Base-by-base conservation (phyloP, 2,329 filamentous ascomycete species). In the Ophiognomonia clavigignenti-juglandacearum region DNA sequence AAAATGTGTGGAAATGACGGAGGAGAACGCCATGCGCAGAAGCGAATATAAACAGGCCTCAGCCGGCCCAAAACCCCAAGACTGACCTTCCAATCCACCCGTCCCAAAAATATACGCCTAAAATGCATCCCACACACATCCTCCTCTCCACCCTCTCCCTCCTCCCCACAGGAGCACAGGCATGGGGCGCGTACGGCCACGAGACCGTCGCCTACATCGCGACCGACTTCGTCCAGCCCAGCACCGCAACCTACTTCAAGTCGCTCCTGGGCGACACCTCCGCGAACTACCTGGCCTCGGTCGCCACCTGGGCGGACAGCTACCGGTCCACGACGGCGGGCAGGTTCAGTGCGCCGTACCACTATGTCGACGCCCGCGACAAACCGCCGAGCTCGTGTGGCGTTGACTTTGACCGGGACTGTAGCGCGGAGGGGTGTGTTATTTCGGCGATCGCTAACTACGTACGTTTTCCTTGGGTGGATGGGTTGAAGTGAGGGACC, bases 331-430 rank as follows among this genome's bases (percentile, higher is more conserved):
- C 73, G 4, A 57, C 60, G 1, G 69, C 65, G 1, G 75, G 75
- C 27, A 58, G 57, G 4, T 77, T 68, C 58, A 71, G 70, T 0
- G 66, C 66, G 11, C 64, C 66, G 1, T 69, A 67, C 53, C 75
- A 78, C 60, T 78, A 67, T 56, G 76, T 78, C 55, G 75, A 78
- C 56, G 74, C 75, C 34, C 64, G 74, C 48, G 74, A 79, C 61
- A 65, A 67, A 54, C 72, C 75, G 42, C 74, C 73, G 4, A 60
- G 60, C n/a, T 61, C 54, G 39, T 77, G 74, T 57, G 65, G 65
- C 29, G 66, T 75, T 31, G 57, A 66, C 32, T 65, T 64, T 29
- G 52, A 56, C 2, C 65, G 72, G 11, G 73, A 76, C 58, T 77
- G 72, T 55, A 62, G 67, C 29, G 59, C 56, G 27, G 57, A 53